phyloP scores from a whole-genome alignment of 2,329 filamentous ascomycete genomes.

The Fusarium albidum region DNA sequence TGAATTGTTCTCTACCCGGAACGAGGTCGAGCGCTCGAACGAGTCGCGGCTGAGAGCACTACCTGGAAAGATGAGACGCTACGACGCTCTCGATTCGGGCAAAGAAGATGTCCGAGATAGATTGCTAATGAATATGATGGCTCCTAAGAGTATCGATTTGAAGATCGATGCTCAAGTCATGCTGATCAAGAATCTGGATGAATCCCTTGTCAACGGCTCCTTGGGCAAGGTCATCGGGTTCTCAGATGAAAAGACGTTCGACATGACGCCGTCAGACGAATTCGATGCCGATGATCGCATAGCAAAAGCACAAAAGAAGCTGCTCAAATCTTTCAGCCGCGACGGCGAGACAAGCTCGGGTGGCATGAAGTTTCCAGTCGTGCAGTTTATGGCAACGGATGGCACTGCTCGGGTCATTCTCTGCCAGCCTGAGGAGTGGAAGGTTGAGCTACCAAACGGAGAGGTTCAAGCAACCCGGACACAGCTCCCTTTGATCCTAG shows the following conservation, averaged over 20 bases:
- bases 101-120: slow-evolving; percentile 77
- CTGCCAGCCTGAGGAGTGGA: slow-evolving; percentile 91
- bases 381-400: slow-evolving; percentile 81
- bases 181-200: slow-evolving; percentile 99
- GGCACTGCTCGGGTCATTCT: slow-evolving; percentile 72
- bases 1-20: slow-evolving; percentile 90
- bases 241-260: slow-evolving; percentile 50
- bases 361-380: slow-evolving; percentile 76
- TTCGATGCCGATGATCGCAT: slow-evolving; percentile 51
- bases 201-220: slow-evolving; percentile 91
- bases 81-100: slow-evolving; percentile 79
- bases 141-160: slow-evolving; percentile 78
- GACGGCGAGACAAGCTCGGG: slow-evolving; percentile 55
- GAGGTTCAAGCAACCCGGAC: slow-evolving; percentile 89
- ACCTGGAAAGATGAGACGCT: slow-evolving; percentile 72
- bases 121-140: slow-evolving; percentile 90
- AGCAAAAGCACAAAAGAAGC: slow-evolving; percentile 62
- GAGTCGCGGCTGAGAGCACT: slow-evolving; percentile 75
- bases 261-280: slow-evolving; percentile 51
- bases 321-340: slow-evolving; percentile 57
- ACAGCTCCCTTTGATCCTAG: slow-evolving; percentile 87
- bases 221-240: slow-evolving; percentile 77
- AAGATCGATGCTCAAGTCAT: slow-evolving; percentile 97
- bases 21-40: slow-evolving; percentile 91
- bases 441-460: slow-evolving; percentile 94